phyloP scores from a whole-genome alignment of 1,284 basidiomycete genomes.

The Cryptococcus sp. region DNA sequence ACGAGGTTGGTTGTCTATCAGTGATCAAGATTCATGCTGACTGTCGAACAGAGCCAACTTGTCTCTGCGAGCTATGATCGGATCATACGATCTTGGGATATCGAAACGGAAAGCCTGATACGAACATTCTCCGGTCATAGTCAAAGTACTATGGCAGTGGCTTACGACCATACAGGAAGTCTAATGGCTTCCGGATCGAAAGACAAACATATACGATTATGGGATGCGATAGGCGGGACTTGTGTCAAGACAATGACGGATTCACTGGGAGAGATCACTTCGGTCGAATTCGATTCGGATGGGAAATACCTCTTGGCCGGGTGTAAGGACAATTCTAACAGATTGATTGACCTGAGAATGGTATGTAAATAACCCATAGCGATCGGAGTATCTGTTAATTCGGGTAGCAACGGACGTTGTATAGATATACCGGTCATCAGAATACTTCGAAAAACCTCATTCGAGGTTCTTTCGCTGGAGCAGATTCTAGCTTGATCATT shows the following conservation, averaged over 20 bases:
- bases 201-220: constrained; percentile 51
- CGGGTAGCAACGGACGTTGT: constrained; percentile 43
- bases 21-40: background rate
- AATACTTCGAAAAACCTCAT: constrained; percentile 54
- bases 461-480: constrained; percentile 45
- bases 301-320: constrained; percentile 50
- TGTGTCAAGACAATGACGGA: constrained; percentile 48
- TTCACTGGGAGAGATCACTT: constrained; percentile 51
- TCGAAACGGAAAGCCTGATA: constrained; percentile 46
- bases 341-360: constrained; percentile 47
- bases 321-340: constrained; percentile 51
- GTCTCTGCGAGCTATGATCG: constrained; percentile 51
- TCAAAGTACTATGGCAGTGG: constrained; percentile 47
- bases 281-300: constrained; percentile 49
- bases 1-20: constrained; percentile 17
- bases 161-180: constrained; percentile 49
- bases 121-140: constrained; percentile 53
- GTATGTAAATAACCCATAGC: constrained; percentile 15
- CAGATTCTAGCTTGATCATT: constrained; percentile 44
- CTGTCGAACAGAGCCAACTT: constrained; percentile 24
- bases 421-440: constrained; percentile 51
- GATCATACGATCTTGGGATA: constrained; percentile 50
- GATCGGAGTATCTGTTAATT: too few relatives aligned
- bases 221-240: constrained; percentile 52
- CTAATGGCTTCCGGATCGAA: constrained; percentile 50